Evolutionary conservation across 164 flowering plant species (phyloP), one percentile per base, ranked within the genome.

Genomic region (Kingdonia uniflora): DNA sequence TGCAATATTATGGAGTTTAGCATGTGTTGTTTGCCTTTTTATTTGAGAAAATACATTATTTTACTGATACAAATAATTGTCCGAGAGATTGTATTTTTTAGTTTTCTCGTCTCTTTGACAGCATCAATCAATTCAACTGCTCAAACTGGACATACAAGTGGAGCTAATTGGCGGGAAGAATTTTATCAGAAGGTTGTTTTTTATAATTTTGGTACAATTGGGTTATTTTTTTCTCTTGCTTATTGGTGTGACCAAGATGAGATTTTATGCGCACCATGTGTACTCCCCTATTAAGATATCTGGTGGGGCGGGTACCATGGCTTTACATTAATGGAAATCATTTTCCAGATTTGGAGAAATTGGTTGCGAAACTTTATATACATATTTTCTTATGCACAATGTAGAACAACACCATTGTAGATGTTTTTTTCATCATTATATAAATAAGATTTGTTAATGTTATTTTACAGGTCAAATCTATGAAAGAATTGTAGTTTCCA

Each of bases 161-260:
- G 66, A 6, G 74, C 63, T 62, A 88, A 90, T 61, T 80, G 85
- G 95, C 97, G 80, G 72, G 97, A 90, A 66, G 97, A 87, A 60
- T 65, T 71, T 24, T 80, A 68, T 66, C 94, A 82, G 54, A 84
- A 83, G 91, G 97, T 85, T 59, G 41, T 16, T 40, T 55, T 45
- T 40, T 4, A 25, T n/a, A 12, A 10, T 25, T 42, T 8, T 29
- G n/a, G n/a, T n/a, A n/a, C n/a, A n/a, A n/a, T n/a, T n/a, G 4
- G 35, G 35, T 35, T 16, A 35, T 17, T 16, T 49, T n/a, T 25
- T 21, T 19, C 26, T 14, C n/a, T n/a, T n/a, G n/a, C n/a, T n/a
- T n/a, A n/a, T n/a, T n/a, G n/a, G n/a, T n/a, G n/a, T n/a, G n/a
- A n/a, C n/a, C n/a, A n/a, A n/a, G n/a, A n/a, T n/a, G n/a, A n/a